phyloP scores from a whole-genome alignment of 495 filamentous ascomycete species.

The Penicillium maclennaniae region DNA sequence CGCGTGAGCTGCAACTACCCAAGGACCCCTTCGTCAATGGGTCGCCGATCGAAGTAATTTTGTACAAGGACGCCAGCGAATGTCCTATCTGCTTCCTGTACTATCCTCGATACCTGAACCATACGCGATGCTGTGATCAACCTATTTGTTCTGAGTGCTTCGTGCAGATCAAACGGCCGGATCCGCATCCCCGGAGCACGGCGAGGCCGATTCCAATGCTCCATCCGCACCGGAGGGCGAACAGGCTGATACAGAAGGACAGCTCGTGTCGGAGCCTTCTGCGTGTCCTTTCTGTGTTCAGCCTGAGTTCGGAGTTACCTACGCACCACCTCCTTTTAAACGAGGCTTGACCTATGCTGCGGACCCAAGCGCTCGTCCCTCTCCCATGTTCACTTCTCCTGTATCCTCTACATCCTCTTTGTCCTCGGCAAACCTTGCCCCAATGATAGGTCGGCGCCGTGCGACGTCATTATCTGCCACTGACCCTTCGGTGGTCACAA shows the following conservation, averaged over 20 bases:
- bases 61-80: constrained; percentile 87
- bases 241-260: constrained; percentile 48
- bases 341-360: constrained; percentile 71
- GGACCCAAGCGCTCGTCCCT: constrained; percentile 37
- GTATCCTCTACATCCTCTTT: constrained; percentile 62
- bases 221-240: constrained; percentile 37
- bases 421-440: constrained; percentile 35
- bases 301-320: constrained; percentile 91
- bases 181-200: constrained; percentile 94
- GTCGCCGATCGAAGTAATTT: constrained; percentile 81
- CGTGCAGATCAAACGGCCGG: constrained; percentile 95
- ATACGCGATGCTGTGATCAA: constrained; percentile 93
- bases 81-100: constrained; percentile 97
- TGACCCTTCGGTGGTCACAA: constrained; percentile 80
- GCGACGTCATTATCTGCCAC: constrained; percentile 79
- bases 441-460: constrained; percentile 51
- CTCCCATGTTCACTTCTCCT: constrained; percentile 58
- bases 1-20: constrained; percentile 74
- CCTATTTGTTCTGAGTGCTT: constrained; percentile 98
- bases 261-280: constrained; percentile 86
- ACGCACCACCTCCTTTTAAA: constrained; percentile 82
- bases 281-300: constrained; percentile 94
- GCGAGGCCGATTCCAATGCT: constrained; percentile 50
- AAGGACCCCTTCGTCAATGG: constrained; percentile 88
- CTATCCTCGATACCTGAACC: constrained; percentile 95